Evolutionary conservation across 495 filamentous ascomycete genomes (phyloP), one percentile per base, ranked within the genome.

Genomic region (Aspergillus sparsus): DNA sequence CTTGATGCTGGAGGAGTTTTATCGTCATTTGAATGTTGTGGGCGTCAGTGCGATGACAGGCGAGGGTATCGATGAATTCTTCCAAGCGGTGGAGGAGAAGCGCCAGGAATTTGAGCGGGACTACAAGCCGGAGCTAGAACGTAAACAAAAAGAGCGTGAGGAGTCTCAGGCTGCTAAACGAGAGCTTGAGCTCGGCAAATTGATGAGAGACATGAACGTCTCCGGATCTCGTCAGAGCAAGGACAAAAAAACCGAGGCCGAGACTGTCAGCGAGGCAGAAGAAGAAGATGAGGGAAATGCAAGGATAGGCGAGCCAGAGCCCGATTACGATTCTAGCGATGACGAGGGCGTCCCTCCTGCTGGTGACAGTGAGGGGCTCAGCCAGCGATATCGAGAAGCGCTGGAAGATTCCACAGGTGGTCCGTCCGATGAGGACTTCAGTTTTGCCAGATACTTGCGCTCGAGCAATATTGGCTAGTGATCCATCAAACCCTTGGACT

Each of bases 1-100:
- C 68, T 74, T 98, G 60, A 90, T 99, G 87, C 77, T 99, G 21
- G 95, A 99, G 64, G 94, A 99, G 72, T 99, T 99, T 70, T 99
- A 99, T 70, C 82, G 87, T 10, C 91, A 97, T 67, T 78, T 99
- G 9, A 93, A 85, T 70, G 85, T 99, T 15, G 92, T 98, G 1
- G 92, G 89, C 6, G 94, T 99, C 10, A 94, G 90, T 61, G 89
- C 92, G 16, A 92, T 97, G 86, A 93, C 92, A 0, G 94, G 94
- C 9, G 85, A 89, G 2, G 95, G 94, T 7, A 84, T 99, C 47
- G 89, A 93, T 39, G 90, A 93, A 39, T 99, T 99, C 74, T 96
- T 99, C 70, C 81, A 86, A 32, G 91, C 91, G 0, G 94, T 98
- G 0, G 74, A 87, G 58, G 83, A 86, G 57, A 98, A 98, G 76